Evolutionary conservation across 164 flowering plant species (phyloP).

Genomic region (Sedum album): DNA sequence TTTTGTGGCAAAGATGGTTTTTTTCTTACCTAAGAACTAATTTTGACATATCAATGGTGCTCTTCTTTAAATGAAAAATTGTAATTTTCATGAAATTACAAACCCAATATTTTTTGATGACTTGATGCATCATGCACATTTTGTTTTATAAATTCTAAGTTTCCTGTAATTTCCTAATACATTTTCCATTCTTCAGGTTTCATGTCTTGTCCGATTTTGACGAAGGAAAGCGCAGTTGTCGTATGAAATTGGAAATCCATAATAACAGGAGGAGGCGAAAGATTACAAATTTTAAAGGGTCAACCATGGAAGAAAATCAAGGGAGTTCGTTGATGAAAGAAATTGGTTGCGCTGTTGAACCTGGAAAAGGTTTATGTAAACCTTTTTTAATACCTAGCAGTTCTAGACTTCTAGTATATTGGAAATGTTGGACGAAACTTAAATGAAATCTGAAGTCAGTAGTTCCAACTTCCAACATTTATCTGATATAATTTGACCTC

Average conservation of each 20-base stretch:
- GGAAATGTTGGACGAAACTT: not conserved
- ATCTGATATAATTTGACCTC: not conserved
- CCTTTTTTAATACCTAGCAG: not conserved
- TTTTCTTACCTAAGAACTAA: too few species aligned
- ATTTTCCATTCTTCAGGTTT: conserved; percentile 42
- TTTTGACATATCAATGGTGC: too few species aligned
- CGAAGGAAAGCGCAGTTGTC: conserved; percentile 92
- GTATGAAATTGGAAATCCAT: conserved; percentile 87
- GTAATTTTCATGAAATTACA: too few species aligned
- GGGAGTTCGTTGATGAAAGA: conserved; percentile 28
- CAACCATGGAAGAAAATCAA: conserved; percentile 30
- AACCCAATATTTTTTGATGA: too few species aligned
- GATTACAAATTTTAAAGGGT: conserved; percentile 20
- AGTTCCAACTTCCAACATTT: not conserved
- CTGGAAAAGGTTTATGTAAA: conserved; percentile 46
- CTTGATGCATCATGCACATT: too few species aligned
- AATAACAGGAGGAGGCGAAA: conserved; percentile 84
- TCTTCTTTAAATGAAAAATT: too few species aligned
- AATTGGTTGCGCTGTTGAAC: conserved; percentile 37
- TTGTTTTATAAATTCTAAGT: too few species aligned
- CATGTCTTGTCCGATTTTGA: conserved; percentile 87
- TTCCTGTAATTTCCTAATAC: too few species aligned
- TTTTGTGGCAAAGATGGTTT: too few species aligned
- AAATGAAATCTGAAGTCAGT: not conserved
- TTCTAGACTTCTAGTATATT: not conserved